Evolutionary conservation across 371 early-diverging fungal species (phyloP).

Genomic region (Mucor velutinosus): DNA sequence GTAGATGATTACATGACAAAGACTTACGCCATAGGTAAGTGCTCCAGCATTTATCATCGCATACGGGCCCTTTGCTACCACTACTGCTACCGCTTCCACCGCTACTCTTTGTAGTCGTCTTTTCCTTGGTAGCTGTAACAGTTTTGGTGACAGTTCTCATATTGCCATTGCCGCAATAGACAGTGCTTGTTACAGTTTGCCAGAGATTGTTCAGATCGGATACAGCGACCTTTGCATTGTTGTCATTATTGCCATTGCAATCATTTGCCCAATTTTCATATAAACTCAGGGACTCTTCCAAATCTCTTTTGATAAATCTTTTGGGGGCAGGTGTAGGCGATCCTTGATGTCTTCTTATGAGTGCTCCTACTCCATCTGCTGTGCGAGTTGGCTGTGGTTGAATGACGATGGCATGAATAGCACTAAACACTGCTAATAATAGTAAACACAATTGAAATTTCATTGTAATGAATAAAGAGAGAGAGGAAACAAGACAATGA

Average conservation of each 20-base stretch:
- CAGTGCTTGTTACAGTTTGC: constrained; percentile 31
- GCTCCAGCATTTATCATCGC: constrained; percentile 35
- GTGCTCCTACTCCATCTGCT: not conserved
- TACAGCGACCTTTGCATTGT: constrained; percentile 18
- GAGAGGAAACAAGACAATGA: constrained; percentile 3
- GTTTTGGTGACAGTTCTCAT: constrained; percentile 29
- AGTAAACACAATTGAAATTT: not conserved
- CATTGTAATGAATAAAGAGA: constrained; percentile 9
- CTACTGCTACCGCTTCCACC: constrained; percentile 2
- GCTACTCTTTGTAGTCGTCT: constrained; percentile 8
- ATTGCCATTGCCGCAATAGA: constrained; percentile 31
- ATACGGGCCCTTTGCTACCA: not conserved
- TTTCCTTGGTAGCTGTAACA: constrained; percentile 16
- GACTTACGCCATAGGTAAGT: constrained; percentile 32
- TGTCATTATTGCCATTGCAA: constrained; percentile 13
- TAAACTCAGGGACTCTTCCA: constrained; percentile 27
- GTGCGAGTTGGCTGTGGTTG: constrained; percentile 18
- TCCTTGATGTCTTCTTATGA: not conserved
- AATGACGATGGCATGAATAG: constrained; percentile 13
- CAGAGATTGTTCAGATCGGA: constrained; percentile 24
- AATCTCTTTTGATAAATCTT: constrained; percentile 20
- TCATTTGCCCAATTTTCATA: constrained; percentile 31
- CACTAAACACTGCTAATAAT: not conserved
- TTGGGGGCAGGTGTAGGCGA: constrained; percentile 13
- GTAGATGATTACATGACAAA: not conserved